Evolutionary conservation across 345 rosid species (phyloP), one percentile per base, ranked within the genome.

Genomic region (Pistacia vera): DNA sequence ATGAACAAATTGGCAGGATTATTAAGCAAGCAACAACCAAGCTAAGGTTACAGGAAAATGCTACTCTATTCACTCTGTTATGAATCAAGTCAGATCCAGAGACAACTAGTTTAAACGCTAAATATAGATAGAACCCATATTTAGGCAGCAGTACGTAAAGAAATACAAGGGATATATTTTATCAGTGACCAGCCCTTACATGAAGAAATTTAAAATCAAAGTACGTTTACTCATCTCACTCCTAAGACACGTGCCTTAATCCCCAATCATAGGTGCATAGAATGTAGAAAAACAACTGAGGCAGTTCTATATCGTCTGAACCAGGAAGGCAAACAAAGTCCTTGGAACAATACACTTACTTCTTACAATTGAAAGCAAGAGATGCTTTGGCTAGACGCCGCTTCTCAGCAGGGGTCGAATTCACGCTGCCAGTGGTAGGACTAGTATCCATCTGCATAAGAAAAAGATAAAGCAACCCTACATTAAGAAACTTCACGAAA

Each of bases 351-450:
- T 75, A 55, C 66, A 81, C 99, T 79, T 92, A 97, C 99, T 90
- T 94, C 86, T 97, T 91, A 82, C 90, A 92, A 85, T 97, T 97
- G 85, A 91, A 92, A 69, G 97, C 95, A 61, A 94, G 92, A 83
- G 99, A 97, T 20, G 89, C 81, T 81, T 92, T 94, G 38, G 99
- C 99, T 76, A 94, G 83, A 44, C 91, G 93, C 71, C 84, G 95
- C 84, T 96, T 96, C 89, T 96, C 98, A 63, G 82, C 90, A 63
- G 66, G 82, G 63, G 93, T 92, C 2, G 93, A 92, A 82, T 82
- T 92, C 74, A 96, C 95, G 68, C 98, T 94, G 80, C 99, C 99
- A 0, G 98, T 94, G 55, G 99, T 96, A 55, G 99, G 99, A 83
- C 97, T 96, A 77, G 54, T 90, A 82, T 96, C 99, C 97, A 92